Conservation (phyloP, 73 alveolate genomes). For the Paramecium sonneborni region DNA sequence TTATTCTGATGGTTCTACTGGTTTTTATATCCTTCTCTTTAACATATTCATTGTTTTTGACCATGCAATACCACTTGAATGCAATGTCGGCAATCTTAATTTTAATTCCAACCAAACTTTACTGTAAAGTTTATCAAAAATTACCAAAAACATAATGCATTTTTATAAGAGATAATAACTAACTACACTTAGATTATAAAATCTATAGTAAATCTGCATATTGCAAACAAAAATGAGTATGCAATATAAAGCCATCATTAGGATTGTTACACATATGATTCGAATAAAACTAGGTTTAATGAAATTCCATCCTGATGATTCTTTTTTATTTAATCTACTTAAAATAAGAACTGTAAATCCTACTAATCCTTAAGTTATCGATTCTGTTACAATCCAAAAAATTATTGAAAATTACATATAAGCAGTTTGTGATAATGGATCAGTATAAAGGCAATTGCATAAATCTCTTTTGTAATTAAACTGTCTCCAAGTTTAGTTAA, state of each 20-base stretch:
- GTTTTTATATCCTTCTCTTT: not conserved
- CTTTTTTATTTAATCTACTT: conserved; percentile 45
- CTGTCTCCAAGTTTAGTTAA: not conserved
- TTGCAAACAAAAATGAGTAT: not conserved
- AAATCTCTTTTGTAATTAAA: not conserved
- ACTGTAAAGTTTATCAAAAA: conserved; percentile 33
- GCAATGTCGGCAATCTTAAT: conserved; percentile 27
- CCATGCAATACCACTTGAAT: conserved; percentile 31
- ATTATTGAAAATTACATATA: not conserved
- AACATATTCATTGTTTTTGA: not conserved
- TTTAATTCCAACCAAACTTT: conserved; percentile 50
- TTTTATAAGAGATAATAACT: not conserved
- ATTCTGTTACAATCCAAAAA: conserved; percentile 29
- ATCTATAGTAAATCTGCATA: conserved; percentile 14
- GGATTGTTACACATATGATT: not conserved
- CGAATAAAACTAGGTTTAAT: conserved; percentile 12
- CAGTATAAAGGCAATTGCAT: not conserved
- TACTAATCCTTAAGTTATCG: not conserved
- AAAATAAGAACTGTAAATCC: conserved; percentile 9
- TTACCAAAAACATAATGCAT: not conserved
- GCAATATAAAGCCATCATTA: not conserved
- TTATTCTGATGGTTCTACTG: not conserved
- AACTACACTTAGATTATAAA: not conserved
- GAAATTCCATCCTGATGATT: conserved; percentile 46
- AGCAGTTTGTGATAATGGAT: not conserved